Conservation (phyloP, 2,329 filamentous ascomycete species). For the Pseudogymnoascus sp. region DNA sequence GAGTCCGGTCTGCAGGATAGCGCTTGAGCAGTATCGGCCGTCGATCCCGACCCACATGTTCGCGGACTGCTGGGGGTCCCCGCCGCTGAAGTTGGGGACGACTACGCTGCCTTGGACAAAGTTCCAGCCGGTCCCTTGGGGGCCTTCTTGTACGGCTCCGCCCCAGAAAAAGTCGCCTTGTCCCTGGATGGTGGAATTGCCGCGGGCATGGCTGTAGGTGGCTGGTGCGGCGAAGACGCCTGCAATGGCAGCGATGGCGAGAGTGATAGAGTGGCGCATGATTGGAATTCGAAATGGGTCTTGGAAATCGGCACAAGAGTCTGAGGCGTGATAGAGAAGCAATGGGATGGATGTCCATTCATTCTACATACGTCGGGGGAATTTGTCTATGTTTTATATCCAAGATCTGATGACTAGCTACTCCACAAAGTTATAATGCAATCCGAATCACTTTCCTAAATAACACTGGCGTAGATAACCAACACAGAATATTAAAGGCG, state of each 20-base stretch:
- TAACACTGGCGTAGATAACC: background rate
- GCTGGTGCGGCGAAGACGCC: background rate
- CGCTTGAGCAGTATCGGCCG: slow-evolving; percentile 42
- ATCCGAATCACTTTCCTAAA: background rate
- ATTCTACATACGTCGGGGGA: background rate
- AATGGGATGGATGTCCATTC: background rate
- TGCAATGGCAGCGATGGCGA: background rate
- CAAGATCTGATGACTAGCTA: background rate
- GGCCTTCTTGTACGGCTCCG: background rate
- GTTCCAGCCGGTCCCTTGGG: background rate
- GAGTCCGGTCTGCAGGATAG: slow-evolving; percentile 46
- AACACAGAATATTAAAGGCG: background rate
- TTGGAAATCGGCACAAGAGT: background rate
- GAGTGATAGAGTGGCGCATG: background rate
- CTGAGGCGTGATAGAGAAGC: background rate
- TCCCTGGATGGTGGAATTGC: background rate
- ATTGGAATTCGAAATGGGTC: background rate
- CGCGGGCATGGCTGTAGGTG: background rate
- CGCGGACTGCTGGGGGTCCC: slow-evolving; percentile 29
- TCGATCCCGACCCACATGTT: slow-evolving; percentile 51
- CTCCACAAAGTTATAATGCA: background rate
- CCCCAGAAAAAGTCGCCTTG: background rate
- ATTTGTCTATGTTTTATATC: background rate
- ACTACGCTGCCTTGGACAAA: background rate
- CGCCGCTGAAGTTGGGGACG: background rate